Conservation (phyloP, 495 filamentous ascomycete species). For the Trichoderma erinaceum region DNA sequence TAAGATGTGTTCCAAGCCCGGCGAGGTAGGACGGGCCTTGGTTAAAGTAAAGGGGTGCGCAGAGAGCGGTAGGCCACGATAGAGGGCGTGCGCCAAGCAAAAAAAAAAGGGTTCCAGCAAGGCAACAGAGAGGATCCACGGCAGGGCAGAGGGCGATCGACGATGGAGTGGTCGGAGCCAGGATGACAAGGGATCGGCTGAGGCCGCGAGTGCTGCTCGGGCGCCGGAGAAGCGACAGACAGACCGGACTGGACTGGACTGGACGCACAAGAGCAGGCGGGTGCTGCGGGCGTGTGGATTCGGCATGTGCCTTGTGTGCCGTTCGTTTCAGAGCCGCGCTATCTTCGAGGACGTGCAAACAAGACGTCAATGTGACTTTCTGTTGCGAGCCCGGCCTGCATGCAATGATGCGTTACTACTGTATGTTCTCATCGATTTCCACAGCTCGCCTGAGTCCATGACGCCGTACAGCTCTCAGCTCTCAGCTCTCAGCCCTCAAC, state of each 20-base stretch:
- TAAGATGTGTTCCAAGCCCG: not conserved
- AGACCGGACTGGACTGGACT: no score
- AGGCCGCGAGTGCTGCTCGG: not conserved
- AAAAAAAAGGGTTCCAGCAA: not conserved
- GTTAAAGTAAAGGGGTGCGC: not conserved
- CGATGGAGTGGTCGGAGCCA: not conserved
- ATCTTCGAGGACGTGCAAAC: not conserved
- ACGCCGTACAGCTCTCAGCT: no score
- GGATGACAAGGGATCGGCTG: not conserved
- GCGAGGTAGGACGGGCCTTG: not conserved
- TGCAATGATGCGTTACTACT: not conserved
- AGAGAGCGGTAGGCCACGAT: not conserved
- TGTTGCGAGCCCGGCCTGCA: not conserved
- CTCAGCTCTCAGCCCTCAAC: no score
- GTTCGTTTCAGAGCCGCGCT: not conserved
- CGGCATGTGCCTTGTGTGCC: not conserved
- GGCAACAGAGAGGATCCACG: conserved; percentile 8
- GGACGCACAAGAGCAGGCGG: not conserved
- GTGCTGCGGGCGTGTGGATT: not conserved
- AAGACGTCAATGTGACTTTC: conserved; percentile 5
- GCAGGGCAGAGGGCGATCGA: not conserved
- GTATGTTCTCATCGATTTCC: no score
- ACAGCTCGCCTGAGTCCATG: no score
- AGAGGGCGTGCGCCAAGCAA: not conserved
- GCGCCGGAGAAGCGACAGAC: not conserved